A percentile compares a stretch with the other conserved stretches of the same genome.
Evolutionary conservation across 208 protist genomes (phyloP).

Genomic region (Polymyxa betae): DNA sequence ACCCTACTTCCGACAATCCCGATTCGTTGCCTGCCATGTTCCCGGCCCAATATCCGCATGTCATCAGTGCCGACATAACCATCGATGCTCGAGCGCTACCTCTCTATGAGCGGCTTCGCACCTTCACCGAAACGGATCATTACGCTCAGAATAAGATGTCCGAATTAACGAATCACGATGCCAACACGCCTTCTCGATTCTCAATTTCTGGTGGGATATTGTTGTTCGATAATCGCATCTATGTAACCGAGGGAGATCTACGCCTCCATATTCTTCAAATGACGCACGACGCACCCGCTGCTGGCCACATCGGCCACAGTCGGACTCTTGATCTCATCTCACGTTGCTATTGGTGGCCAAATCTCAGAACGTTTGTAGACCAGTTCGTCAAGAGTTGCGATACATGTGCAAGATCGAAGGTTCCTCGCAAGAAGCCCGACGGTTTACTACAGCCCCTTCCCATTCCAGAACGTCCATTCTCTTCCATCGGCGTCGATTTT

Average conservation of each 20-base stretch:
- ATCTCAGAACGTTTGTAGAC: not conserved
- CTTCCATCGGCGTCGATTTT: not conserved
- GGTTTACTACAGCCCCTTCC: not conserved
- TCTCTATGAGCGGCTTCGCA: no score
- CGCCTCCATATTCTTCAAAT: not conserved
- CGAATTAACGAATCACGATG: no score
- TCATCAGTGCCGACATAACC: no score
- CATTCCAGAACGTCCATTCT: not conserved
- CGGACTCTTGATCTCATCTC: not conserved
- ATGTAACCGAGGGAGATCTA: not conserved
- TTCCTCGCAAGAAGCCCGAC: not conserved
- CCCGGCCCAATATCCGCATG: no score
- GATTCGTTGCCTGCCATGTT: no score
- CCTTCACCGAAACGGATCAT: no score
- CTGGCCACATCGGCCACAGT: not conserved
- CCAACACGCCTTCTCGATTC: no score
- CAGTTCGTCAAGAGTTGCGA: not conserved
- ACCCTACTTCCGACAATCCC: no score
- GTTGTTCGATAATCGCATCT: not conserved
- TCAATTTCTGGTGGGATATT: no score
- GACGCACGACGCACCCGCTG: not conserved
- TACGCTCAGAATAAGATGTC: no score
- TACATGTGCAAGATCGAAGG: not conserved
- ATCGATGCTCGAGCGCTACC: no score
- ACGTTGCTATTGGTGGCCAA: not conserved